Conservation (phyloP, 2,329 filamentous ascomycete genomes). For the Capronia epimyces region DNA sequence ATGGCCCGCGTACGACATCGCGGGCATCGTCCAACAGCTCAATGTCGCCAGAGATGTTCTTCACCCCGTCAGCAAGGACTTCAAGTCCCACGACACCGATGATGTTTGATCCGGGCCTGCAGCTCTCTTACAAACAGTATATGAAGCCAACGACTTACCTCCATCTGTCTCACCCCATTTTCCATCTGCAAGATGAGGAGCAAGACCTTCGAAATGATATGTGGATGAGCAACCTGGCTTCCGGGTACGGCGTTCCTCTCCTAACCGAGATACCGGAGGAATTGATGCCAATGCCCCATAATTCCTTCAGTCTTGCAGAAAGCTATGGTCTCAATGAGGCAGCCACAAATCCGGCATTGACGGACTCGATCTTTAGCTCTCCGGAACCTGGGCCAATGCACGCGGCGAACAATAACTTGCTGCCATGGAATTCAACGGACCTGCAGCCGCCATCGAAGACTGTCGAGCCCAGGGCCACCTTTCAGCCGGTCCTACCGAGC, state of each 20-base stretch:
- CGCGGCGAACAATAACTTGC: conserved; percentile 9
- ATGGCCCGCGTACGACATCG: conserved; percentile 17
- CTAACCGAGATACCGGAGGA: conserved; percentile 6
- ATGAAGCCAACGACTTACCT: conserved; percentile 17
- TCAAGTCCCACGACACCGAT: conserved; percentile 23
- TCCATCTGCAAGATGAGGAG: conserved; percentile 14
- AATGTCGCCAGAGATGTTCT: conserved; percentile 20
- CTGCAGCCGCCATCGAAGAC: conserved; percentile 23
- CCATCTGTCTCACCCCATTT: conserved; percentile 8
- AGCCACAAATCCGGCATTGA: conserved; percentile 23
- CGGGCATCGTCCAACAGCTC: conserved; percentile 20
- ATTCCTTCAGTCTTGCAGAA: conserved; percentile 4
- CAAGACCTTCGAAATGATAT: conserved; percentile 5
- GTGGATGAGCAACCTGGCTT: conserved; percentile 10
- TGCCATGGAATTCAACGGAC: conserved; percentile 10
- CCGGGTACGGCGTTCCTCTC: conserved; percentile 5
- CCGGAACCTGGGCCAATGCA: conserved; percentile 1
- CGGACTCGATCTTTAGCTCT: conserved; percentile 23
- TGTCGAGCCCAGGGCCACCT: conserved; percentile 26
- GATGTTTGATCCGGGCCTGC: conserved; percentile 6
- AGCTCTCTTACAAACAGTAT: conserved; percentile 12
- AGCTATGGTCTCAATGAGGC: conserved; percentile 3
- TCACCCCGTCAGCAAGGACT: conserved; percentile 17
- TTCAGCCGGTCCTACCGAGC: conserved; percentile 20
- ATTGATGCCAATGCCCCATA: conserved; percentile 1